Conservation (phyloP, 164 flowering plant genomes). For the Paratinospora sagittata region DNA sequence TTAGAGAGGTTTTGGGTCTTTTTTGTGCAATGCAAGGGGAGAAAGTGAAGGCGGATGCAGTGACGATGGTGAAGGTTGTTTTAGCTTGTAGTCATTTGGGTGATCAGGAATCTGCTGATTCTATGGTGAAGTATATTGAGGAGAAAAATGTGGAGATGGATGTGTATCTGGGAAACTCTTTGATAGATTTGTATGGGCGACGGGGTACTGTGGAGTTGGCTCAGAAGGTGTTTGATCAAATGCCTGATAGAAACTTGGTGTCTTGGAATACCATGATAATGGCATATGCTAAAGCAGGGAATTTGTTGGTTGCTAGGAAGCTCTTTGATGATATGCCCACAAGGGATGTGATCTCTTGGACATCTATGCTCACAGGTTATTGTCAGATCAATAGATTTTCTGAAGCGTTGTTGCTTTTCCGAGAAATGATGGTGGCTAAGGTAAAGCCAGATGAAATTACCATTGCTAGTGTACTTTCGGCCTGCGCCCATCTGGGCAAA, state of each 20-base stretch:
- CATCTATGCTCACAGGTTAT: slow-evolving; percentile 65
- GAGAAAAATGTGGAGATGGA: slow-evolving; percentile 35
- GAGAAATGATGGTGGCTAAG: slow-evolving; percentile 50
- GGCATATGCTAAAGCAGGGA: slow-evolving; percentile 41
- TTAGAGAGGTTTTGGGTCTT: slow-evolving; percentile 42
- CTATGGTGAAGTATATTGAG: slow-evolving; percentile 36
- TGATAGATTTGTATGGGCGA: slow-evolving; percentile 59
- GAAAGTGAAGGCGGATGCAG: slow-evolving; percentile 48
- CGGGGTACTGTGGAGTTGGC: slow-evolving; percentile 46
- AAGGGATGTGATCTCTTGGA: slow-evolving; percentile 72
- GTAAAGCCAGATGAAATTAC: slow-evolving; percentile 58
- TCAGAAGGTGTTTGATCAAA: slow-evolving; percentile 38
- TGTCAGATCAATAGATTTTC: slow-evolving; percentile 30
- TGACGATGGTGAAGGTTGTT: slow-evolving; percentile 62
- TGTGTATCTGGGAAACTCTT: slow-evolving; percentile 61
- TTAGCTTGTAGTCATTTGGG: slow-evolving; percentile 47
- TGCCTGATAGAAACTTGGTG: slow-evolving; percentile 51
- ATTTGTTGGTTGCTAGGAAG: slow-evolving; percentile 35
- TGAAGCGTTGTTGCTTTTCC: slow-evolving; percentile 49
- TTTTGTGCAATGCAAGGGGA: slow-evolving; percentile 42
- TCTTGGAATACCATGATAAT: slow-evolving; percentile 70
- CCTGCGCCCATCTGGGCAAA: slow-evolving; percentile 63
- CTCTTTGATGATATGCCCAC: slow-evolving; percentile 55
- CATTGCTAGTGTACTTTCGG: slow-evolving; percentile 54
- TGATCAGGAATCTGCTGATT: slow-evolving; percentile 30